Evolutionary conservation across 2,329 filamentous ascomycete genomes (phyloP), one percentile per base, ranked within the genome.

Genomic region (Fusarium sp.): DNA sequence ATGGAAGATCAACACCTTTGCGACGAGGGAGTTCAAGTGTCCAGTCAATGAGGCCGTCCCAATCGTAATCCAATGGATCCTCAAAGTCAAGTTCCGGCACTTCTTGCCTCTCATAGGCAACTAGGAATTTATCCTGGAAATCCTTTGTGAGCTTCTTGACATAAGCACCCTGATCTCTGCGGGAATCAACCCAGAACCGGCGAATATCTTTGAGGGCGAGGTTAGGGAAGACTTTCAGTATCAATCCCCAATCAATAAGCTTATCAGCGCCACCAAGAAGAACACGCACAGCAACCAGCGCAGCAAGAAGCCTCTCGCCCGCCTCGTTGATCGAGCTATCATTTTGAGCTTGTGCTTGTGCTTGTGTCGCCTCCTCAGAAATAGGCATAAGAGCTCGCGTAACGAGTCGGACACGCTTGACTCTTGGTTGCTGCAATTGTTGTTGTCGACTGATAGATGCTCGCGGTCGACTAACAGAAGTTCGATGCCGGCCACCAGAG

Each of bases 1-100:
- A 74, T 3, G 88, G 88, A 3, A 91, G 81, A 22, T 82, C 76
- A 34, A 85, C 73, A 1, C 82, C 81, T 55, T 84, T 80, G 31
- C 82, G 78, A 1, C 80, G 80, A 24, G 83, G 79, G 6, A 87
- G 85, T 22, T 84, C 82, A 67, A 88, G 80, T 2, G 89, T 85
- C 92, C 92, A 95, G 36, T 85, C 82, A 46, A 94, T 85, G 7
- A 94, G 78, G 6, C 76, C 78, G 11, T 82, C 79, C 91, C 92
- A 94, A 73, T 94, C 90, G 62, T 93, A 93, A 3, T 85, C 84
- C 39, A 85, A 77, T 1, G 89, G 83, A 45, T 91, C 80, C 51
- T 92, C 84, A 67, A 87, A 92, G 75, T 93, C 82, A 21, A 94
- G 82, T 3, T 82, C 77, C 3, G 88, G 85, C 2, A 94, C 69